Percentiles rank a stretch among this genome's conserved stretches.
Evolutionary conservation across 352 stramenopile genomes (phyloP).

Genomic region (Phytophthora ramorum): DNA sequence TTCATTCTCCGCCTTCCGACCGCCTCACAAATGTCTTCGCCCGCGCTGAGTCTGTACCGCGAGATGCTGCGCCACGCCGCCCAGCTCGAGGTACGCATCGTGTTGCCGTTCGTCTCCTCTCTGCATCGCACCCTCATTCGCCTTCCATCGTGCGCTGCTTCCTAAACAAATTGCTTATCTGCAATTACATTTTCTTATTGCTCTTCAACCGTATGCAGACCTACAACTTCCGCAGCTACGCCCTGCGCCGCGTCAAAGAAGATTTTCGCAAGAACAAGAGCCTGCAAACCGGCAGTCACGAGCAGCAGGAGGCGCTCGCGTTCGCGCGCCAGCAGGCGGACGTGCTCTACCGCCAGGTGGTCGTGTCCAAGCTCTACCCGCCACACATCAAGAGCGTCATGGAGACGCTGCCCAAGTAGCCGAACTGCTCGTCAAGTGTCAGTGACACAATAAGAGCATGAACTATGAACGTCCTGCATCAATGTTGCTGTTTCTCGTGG

Average conservation of each 20-base stretch:
- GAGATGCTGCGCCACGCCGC: slow-evolving; percentile 64
- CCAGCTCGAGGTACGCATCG: slow-evolving; percentile 54
- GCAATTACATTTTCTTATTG: neutral
- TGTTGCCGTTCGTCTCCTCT: slow-evolving; percentile 1
- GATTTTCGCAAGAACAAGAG: slow-evolving; percentile 78
- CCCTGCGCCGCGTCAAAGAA: slow-evolving; percentile 66
- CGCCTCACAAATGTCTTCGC: slow-evolving; percentile 17
- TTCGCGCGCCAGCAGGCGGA: slow-evolving; percentile 55
- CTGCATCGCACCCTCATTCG: neutral
- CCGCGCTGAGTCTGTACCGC: slow-evolving; percentile 59
- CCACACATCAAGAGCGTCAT: slow-evolving; percentile 73
- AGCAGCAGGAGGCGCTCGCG: slow-evolving; percentile 59
- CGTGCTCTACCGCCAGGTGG: slow-evolving; percentile 65
- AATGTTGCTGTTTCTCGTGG: neutral
- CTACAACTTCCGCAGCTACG: slow-evolving; percentile 83
- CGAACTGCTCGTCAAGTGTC: neutral
- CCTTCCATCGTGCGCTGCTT: neutral
- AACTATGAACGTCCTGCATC: neutral
- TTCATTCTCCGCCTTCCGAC: neutral
- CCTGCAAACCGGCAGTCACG: slow-evolving; percentile 47
- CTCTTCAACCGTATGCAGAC: slow-evolving; percentile 38
- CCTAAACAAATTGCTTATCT: slow-evolving; percentile 5
- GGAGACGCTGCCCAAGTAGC: slow-evolving; percentile 45
- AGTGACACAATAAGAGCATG: slow-evolving; percentile 2
- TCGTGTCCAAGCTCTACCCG: slow-evolving; percentile 76